Percentiles rank a stretch among this genome's conserved stretches.
These are phyloP conservation scores for Neurospora sp. DNA, from an alignment of 495 filamentous ascomycete species.

Conservation along the genomic window DNA sequence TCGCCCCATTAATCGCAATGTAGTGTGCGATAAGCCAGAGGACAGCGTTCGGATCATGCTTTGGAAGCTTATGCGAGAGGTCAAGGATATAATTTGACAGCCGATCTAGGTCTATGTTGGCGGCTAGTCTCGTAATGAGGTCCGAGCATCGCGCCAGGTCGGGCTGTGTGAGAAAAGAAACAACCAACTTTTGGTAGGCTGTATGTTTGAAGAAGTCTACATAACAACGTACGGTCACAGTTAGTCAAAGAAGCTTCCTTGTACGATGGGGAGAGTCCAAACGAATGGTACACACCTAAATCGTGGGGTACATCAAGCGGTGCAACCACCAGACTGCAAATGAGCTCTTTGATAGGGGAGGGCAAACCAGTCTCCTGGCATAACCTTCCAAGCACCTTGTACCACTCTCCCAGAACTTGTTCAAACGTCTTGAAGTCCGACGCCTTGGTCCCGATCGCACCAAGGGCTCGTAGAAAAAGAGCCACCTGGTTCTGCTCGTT, in stretches of 20 bases:
- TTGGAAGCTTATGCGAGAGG: constrained; percentile 1
- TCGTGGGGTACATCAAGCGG: constrained; percentile 9
- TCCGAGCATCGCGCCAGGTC: constrained; percentile 14
- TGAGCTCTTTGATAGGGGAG: background rate
- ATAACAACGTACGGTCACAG: background rate
- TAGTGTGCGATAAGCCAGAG: constrained; percentile 77
- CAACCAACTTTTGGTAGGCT: constrained; percentile 30
- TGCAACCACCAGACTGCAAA: constrained; percentile 10
- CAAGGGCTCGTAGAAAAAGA: constrained; percentile 8
- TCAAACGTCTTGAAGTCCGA: constrained; percentile 7
- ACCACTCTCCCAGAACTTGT: constrained; percentile 10
- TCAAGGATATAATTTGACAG: constrained; percentile 18
- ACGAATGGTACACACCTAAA: constrained; percentile 9
- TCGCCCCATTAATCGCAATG: constrained; percentile 57
- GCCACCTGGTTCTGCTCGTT: background rate
- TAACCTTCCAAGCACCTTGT: constrained; percentile 14
- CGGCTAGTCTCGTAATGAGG: constrained; percentile 10
- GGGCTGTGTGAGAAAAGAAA: constrained; percentile 25
- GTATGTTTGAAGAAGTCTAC: constrained; percentile 8
- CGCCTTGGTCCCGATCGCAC: constrained; percentile 4
- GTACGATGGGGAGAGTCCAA: background rate
- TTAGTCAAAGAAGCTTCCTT: background rate
- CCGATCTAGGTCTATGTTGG: constrained; percentile 13
- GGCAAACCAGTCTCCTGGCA: constrained; percentile 11
- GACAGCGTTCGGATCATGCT: constrained; percentile 17